phyloP scores from a whole-genome alignment of 495 filamentous ascomycete species.

The Aspergillus cavernicola region DNA sequence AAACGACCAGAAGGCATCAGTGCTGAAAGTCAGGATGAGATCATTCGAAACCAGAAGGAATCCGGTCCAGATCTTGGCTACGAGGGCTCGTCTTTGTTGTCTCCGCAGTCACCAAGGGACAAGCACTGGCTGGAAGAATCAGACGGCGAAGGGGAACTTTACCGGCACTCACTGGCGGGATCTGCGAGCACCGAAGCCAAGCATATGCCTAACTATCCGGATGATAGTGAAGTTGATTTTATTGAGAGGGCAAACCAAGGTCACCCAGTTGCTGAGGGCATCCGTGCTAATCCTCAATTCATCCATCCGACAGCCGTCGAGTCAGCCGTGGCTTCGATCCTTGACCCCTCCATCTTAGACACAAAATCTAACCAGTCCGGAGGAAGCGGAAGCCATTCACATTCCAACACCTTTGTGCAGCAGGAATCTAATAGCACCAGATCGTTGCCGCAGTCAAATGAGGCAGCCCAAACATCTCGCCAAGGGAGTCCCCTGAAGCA shows the following conservation, averaged over 20 bases:
- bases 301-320: conserved; percentile 72
- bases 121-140: conserved; percentile 52
- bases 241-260: conserved; percentile 59
- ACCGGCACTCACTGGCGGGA: conserved; percentile 47
- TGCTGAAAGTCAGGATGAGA: conserved; percentile 44
- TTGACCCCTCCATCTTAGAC: conserved; percentile 67
- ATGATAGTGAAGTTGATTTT: conserved; percentile 62
- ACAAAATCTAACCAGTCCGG: conserved; percentile 35
- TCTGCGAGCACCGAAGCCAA: conserved; percentile 51
- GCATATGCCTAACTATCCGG: conserved; percentile 58
- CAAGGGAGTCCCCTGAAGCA: conserved; percentile 47
- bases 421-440: conserved; percentile 6
- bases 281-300: conserved; percentile 70
- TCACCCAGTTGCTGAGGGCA: conserved; percentile 58
- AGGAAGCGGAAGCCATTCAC: conserved; percentile 29
- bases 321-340: conserved; percentile 82
- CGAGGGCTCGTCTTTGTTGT: conserved; percentile 31
- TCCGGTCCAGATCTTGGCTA: conserved; percentile 37
- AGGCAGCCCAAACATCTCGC: conserved; percentile 17
- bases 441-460: conserved; percentile 18
- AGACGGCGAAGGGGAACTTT: conserved; percentile 50
- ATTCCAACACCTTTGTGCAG: conserved; percentile 28
- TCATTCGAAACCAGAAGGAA: conserved; percentile 37
- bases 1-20: conserved; percentile 51
- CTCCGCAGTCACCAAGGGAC: conserved; percentile 21